Conservation (phyloP, 176 grass and related monocot species). For the Ananas comosus region DNA sequence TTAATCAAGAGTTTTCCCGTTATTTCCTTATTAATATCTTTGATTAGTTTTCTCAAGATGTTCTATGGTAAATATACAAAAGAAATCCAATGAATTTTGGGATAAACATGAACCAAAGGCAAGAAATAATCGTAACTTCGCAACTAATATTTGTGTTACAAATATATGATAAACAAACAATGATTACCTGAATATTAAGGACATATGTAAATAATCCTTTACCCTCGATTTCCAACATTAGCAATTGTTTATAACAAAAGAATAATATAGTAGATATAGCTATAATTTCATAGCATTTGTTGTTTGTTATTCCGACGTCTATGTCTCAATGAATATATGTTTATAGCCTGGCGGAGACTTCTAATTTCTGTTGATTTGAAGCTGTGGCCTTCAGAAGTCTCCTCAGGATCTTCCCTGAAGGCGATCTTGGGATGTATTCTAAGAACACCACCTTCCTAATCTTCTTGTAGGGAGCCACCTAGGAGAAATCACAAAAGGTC, state of each 20-base stretch:
- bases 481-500: conserved; percentile 4
- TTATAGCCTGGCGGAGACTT: conserved; percentile 25
- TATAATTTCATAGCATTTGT: not conserved
- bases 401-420: conserved; percentile 54
- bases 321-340: not conserved
- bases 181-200: too few species aligned
- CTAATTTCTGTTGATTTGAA: conserved; percentile 6
- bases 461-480: conserved; percentile 52
- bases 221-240: too few species aligned
- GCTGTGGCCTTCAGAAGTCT: conserved; percentile 22
- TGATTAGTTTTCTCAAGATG: too few species aligned
- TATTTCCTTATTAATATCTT: too few species aligned
- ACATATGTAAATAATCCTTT: too few species aligned
- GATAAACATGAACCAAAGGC: too few species aligned
- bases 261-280: not conserved
- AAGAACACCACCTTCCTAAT: conserved; percentile 46
- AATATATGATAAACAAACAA: too few species aligned
- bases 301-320: not conserved
- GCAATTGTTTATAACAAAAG: not conserved
- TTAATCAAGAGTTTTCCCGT: too few species aligned
- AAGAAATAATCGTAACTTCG: too few species aligned
- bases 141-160: too few species aligned
- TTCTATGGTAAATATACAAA: too few species aligned
- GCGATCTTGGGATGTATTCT: conserved; percentile 37
- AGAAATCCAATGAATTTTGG: too few species aligned